Evolutionary conservation across 805 yeast genomes (phyloP).

Genomic region (Kuraishia molischiana): DNA sequence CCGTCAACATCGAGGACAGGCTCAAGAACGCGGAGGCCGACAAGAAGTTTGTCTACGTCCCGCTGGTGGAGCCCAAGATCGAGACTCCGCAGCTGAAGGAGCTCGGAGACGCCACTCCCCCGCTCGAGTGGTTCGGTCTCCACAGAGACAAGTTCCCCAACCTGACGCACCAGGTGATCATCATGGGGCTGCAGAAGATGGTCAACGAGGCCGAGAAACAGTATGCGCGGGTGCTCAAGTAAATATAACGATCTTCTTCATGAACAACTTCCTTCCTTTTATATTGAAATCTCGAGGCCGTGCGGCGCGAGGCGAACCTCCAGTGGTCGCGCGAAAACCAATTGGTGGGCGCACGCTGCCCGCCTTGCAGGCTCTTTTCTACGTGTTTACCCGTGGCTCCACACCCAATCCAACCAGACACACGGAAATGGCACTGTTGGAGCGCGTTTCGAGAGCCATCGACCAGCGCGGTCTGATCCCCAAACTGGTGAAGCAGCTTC

Average conservation of each 20-base stretch:
- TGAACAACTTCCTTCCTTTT: not conserved
- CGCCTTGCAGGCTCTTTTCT: no score
- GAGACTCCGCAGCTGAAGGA: slow-evolving; percentile 87
- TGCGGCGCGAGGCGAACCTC: no score
- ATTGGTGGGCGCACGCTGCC: no score
- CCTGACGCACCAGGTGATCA: slow-evolving; percentile 71
- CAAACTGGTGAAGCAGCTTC: slow-evolving; percentile 30
- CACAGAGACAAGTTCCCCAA: slow-evolving; percentile 82
- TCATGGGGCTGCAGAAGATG: slow-evolving; percentile 62
- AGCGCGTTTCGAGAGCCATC: slow-evolving; percentile 30
- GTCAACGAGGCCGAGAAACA: slow-evolving; percentile 57
- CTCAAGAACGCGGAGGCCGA: slow-evolving; percentile 39
- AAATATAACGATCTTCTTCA: no score
- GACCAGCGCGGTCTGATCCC: slow-evolving; percentile 37
- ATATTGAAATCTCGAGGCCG: no score
- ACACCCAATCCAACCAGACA: no score
- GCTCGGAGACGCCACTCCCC: slow-evolving; percentile 95
- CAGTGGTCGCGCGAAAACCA: no score
- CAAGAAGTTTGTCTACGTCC: slow-evolving; percentile 39
- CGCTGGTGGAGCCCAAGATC: slow-evolving; percentile 69
- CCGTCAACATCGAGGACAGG: slow-evolving; percentile 26
- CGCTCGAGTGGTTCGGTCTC: slow-evolving; percentile 95
- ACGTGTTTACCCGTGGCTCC: no score
- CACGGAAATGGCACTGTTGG: slow-evolving; percentile 33
- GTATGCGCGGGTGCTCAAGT: slow-evolving; percentile 40